phyloP scores from a whole-genome alignment of 2,329 filamentous ascomycete genomes.

The Parascedosporium putredinis region DNA sequence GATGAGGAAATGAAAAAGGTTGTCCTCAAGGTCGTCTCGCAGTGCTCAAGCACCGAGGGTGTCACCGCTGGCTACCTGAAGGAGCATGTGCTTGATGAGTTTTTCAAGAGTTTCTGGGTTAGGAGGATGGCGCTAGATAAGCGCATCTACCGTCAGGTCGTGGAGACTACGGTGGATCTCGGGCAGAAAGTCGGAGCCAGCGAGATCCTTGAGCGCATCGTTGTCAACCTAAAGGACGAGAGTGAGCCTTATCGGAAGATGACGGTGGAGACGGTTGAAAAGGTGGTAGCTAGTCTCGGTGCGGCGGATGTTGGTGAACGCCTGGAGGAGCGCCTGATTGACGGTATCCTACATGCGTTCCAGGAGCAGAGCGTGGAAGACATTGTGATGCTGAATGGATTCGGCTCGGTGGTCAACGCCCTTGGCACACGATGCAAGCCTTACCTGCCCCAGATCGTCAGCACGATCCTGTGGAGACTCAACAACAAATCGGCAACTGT shows the following conservation, averaged over 20 bases:
- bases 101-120: conserved; percentile 99
- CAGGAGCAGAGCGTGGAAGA: conserved; percentile 98
- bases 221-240: conserved; percentile 94
- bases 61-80: conserved; percentile 93
- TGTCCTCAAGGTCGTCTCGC: conserved; percentile 91
- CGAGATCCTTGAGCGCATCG: conserved; percentile 87
- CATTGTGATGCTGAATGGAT: conserved; percentile 90
- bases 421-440: conserved; percentile 89
- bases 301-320: conserved; percentile 90
- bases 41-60: conserved; percentile 88
- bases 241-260: conserved; percentile 98
- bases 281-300: conserved; percentile 84
- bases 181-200: conserved; percentile 96
- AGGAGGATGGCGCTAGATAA: conserved; percentile 94
- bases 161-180: conserved; percentile 94
- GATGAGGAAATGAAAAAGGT: conserved; percentile 99
- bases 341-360: conserved; percentile 92
- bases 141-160: conserved; percentile 94
- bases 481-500: conserved; percentile 98
- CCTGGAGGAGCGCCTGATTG: conserved; percentile 85
- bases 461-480: conserved; percentile 87
- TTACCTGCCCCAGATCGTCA: conserved; percentile 93
- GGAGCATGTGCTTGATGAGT: conserved; percentile 87
- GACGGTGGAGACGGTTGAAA: conserved; percentile 97
- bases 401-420: conserved; percentile 94